Conservation (phyloP, 2,329 filamentous ascomycete species). For the Bipolaris cookei region DNA sequence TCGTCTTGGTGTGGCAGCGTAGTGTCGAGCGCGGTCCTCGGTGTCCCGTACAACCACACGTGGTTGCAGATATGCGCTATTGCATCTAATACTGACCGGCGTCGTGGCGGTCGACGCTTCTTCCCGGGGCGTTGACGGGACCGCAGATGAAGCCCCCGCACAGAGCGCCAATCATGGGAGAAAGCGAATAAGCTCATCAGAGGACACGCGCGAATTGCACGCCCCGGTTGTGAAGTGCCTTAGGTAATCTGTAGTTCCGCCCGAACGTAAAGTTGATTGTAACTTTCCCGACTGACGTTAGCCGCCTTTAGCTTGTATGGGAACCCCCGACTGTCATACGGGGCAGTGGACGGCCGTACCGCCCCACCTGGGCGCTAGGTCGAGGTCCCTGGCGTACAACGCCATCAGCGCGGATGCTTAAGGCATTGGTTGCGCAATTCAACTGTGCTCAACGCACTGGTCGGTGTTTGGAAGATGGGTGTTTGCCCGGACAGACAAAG, state of each 20-base stretch:
- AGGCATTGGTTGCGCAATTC: slow-evolving; percentile 1
- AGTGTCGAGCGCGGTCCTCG: slow-evolving; percentile 16
- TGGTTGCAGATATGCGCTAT: slow-evolving; percentile 23
- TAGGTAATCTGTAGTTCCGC: slow-evolving; percentile 29
- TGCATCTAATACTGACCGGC: slow-evolving; percentile 19
- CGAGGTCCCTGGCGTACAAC: slow-evolving; percentile 8
- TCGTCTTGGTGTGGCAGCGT: slow-evolving; percentile 12
- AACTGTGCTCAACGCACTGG: slow-evolving; percentile 1
- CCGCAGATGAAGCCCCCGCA: slow-evolving; percentile 12
- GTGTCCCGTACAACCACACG: slow-evolving; percentile 19
- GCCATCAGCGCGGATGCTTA: slow-evolving; percentile 11
- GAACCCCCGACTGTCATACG: slow-evolving; percentile 29
- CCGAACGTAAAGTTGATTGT: slow-evolving; percentile 15
- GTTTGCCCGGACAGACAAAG: neutral
- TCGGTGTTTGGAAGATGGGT: slow-evolving; percentile 3
- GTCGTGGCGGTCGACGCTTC: slow-evolving; percentile 28
- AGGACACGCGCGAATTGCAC: slow-evolving; percentile 18
- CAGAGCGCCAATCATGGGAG: slow-evolving; percentile 16
- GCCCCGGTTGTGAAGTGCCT: slow-evolving; percentile 23
- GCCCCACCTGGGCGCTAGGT: slow-evolving; percentile 11
- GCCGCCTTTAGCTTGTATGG: slow-evolving; percentile 24
- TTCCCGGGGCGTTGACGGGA: slow-evolving; percentile 25
- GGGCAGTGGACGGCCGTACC: slow-evolving; percentile 10
- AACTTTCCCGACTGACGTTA: slow-evolving; percentile 10
- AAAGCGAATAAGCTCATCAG: slow-evolving; percentile 20